Percentiles rank a stretch among this genome's conserved stretches.
phyloP scores from a whole-genome alignment of 1,284 basidiomycete genomes.

The Rhodotorula sp. region DNA sequence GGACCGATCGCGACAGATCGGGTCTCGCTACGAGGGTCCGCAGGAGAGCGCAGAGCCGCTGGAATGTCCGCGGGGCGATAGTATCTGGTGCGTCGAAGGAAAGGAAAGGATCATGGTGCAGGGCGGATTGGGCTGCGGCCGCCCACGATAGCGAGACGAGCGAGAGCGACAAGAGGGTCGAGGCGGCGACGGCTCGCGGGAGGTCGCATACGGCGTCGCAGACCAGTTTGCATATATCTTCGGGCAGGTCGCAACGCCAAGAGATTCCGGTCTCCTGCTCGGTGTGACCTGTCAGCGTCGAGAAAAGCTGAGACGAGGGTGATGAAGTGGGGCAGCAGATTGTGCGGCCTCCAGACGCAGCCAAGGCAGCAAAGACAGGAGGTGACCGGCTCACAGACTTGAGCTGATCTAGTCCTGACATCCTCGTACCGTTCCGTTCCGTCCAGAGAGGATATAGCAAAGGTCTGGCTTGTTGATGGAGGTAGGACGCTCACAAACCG shows the following conservation, averaged over 20 bases:
- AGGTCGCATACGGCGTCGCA: not conserved
- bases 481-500: too few species aligned
- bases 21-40: slow-evolving; percentile 7
- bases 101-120: slow-evolving; percentile 7
- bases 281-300: not conserved
- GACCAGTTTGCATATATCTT: slow-evolving; percentile 10
- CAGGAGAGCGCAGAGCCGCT: not conserved
- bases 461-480: too few species aligned
- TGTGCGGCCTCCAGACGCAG: too few species aligned
- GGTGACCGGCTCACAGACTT: not conserved
- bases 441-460: too few species aligned
- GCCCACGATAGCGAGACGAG: slow-evolving; percentile 20
- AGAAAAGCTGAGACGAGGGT: not conserved
- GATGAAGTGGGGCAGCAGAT: too few species aligned
- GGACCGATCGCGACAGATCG: slow-evolving; percentile 12
- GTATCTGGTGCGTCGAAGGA: slow-evolving; percentile 22
- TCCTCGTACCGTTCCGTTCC: not conserved
- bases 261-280: not conserved
- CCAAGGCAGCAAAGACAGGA: too few species aligned
- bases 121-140: slow-evolving; percentile 14
- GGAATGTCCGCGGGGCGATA: slow-evolving; percentile 4
- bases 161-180: slow-evolving; percentile 21
- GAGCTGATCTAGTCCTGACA: not conserved
- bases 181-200: slow-evolving; percentile 1
- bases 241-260: not conserved